These are phyloP conservation scores for Inonotus hispidus DNA, from an alignment of 1,284 basidiomycete genomes.

Conservation along the genomic window DNA sequence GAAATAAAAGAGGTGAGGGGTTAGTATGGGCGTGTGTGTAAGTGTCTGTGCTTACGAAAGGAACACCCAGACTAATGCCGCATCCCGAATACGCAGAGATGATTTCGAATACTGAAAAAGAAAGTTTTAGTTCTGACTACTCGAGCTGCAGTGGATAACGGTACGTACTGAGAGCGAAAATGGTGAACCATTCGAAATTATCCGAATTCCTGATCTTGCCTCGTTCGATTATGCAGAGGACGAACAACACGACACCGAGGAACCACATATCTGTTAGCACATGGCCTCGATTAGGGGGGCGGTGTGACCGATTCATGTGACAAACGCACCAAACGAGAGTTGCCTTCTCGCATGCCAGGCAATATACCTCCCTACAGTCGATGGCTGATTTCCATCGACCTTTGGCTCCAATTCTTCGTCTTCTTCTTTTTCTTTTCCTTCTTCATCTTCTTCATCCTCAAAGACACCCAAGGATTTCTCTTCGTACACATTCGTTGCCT, in stretches of 20 bases:
- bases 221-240: constrained; percentile 87
- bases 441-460: constrained; percentile 30
- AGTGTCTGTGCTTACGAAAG: constrained; percentile 43
- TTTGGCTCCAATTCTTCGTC: constrained; percentile 44
- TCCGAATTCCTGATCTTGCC: constrained; percentile 48
- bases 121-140: neutral
- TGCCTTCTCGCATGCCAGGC: constrained; percentile 80
- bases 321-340: constrained; percentile 54
- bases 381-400: constrained; percentile 37
- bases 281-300: neutral
- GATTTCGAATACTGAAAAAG: constrained; percentile 68
- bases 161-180: constrained; percentile 63
- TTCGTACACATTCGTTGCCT: constrained; percentile 99
- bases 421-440: too few species aligned
- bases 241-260: constrained; percentile 71
- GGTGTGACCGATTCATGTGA: neutral
- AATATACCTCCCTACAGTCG: constrained; percentile 73
- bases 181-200: constrained; percentile 66
- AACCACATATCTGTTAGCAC: constrained; percentile 78
- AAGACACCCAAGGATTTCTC: constrained; percentile 82
- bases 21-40: neutral
- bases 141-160: constrained; percentile 21
- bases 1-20: neutral
- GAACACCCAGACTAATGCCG: constrained; percentile 73
- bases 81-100: constrained; percentile 94